Evolutionary conservation across 331 rosid species (phyloP).

Genomic region (Quercus phellos): DNA sequence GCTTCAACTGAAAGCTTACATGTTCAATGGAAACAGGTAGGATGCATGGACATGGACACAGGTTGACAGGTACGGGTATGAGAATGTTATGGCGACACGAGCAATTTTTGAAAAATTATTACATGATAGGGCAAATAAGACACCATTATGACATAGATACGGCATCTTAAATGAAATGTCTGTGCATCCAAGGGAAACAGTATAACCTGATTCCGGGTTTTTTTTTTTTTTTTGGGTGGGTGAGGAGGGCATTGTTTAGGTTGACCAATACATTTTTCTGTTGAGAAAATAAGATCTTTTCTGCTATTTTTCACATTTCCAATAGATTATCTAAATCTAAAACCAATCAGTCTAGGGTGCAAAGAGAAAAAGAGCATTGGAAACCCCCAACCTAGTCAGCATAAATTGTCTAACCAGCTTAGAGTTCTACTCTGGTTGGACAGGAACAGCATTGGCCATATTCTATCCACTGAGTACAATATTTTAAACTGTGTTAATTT

Average conservation of each 20-base stretch:
- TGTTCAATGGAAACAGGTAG: not conserved
- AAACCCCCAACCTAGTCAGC: too few species aligned
- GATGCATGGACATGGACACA: too few species aligned
- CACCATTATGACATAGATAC: too few species aligned
- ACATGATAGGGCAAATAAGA: too few species aligned
- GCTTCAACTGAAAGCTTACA: slow-evolving; percentile 11
- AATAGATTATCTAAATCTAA: not conserved
- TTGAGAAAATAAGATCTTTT: not conserved
- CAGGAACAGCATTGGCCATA: not conserved
- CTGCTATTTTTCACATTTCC: not conserved
- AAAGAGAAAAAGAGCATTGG: not conserved
- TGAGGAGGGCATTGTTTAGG: not conserved
- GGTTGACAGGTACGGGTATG: too few species aligned
- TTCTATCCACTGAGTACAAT: not conserved
- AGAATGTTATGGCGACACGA: too few species aligned
- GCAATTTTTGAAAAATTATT: too few species aligned
- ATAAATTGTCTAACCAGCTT: not conserved
- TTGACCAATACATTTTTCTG: not conserved
- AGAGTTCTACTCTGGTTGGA: not conserved
- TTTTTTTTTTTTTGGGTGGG: not conserved
- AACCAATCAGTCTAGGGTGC: not conserved
- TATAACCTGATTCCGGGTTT: not conserved
- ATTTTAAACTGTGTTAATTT: too few species aligned
- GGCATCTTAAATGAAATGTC: too few species aligned
- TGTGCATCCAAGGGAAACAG: not conserved